These are phyloP conservation scores for Lactuca saligna DNA, from an alignment of 129 eudicot species.

Conservation along the genomic window DNA sequence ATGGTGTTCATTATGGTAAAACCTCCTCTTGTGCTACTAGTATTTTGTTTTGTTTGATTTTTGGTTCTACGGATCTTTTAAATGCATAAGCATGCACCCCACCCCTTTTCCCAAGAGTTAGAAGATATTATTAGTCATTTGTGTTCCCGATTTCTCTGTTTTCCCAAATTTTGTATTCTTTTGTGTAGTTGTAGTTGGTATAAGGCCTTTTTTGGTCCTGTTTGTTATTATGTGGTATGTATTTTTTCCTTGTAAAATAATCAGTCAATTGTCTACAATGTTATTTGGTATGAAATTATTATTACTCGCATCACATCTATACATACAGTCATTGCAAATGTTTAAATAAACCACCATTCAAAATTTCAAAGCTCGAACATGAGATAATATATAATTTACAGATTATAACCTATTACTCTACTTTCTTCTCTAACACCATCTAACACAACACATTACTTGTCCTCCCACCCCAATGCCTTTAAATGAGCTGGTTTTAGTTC, in stretches of 20 bases:
- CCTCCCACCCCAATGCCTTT: conserved; percentile 71
- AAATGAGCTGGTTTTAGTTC: conserved; percentile 68
- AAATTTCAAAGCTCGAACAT: background rate
- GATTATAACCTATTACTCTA: background rate
- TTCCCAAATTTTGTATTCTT: conserved; percentile 32
- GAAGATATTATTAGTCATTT: conserved; percentile 21
- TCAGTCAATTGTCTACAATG: background rate
- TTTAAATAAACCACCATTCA: background rate
- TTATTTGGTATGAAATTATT: background rate
- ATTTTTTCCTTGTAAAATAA: conserved; percentile 32
- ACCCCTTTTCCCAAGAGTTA: conserved; percentile 1
- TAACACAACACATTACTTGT: conserved; percentile 21
- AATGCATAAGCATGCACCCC: conserved; percentile 1
- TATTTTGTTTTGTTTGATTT: conserved; percentile 21
- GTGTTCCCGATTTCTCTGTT: conserved; percentile 13
- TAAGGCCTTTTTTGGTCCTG: conserved; percentile 26
- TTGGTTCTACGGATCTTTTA: background rate
- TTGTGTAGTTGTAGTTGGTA: conserved; percentile 27
- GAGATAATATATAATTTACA: background rate
- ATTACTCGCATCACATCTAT: no score
- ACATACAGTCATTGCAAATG: no score
- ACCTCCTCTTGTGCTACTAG: conserved; percentile 15
- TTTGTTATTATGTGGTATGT: conserved; percentile 24
- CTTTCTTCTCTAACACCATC: background rate
- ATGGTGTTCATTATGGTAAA: conserved; percentile 13